Evolutionary conservation across 768 basidiomycete genomes (phyloP).

Genomic region (Hypholoma fasciculare): DNA sequence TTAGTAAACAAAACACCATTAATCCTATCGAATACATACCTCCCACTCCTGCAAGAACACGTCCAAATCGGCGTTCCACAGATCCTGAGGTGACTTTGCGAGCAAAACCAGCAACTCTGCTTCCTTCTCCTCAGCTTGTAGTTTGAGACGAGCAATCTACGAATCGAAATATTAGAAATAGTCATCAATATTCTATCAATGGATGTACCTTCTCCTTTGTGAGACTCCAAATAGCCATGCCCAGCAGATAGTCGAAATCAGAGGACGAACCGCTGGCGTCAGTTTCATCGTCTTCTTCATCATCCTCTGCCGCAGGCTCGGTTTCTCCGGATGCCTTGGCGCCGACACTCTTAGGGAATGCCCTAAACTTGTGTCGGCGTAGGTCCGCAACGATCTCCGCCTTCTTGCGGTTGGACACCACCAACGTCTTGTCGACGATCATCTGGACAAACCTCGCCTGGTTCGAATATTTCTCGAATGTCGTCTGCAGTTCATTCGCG

Average conservation of each 20-base stretch:
- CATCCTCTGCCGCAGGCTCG: constrained; percentile 51
- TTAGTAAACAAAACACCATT: neutral
- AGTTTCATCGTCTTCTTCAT: constrained; percentile 49
- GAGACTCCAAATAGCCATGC: constrained; percentile 95
- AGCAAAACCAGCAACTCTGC: constrained; percentile 76
- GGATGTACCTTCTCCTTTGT: constrained; percentile 82
- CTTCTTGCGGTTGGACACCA: constrained; percentile 87
- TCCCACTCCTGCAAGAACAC: constrained; percentile 83
- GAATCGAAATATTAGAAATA: neutral
- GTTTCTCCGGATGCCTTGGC: constrained; percentile 68
- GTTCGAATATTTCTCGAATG: constrained; percentile 85
- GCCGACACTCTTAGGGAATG: constrained; percentile 81
- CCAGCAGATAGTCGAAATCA: constrained; percentile 92
- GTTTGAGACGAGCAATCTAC: constrained; percentile 82
- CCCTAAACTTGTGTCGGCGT: constrained; percentile 80
- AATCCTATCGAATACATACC: constrained; percentile 45
- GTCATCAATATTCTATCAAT: constrained; percentile 1
- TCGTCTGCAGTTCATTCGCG: constrained; percentile 76
- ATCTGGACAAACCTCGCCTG: constrained; percentile 97
- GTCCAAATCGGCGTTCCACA: constrained; percentile 93
- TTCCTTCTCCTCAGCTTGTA: constrained; percentile 83
- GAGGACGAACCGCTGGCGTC: constrained; percentile 34
- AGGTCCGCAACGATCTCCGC: constrained; percentile 83
- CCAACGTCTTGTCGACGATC: constrained; percentile 85
- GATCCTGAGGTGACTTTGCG: constrained; percentile 71